Conservation (phyloP, 2,329 filamentous ascomycete genomes). For the Exophiala aquamarina region DNA sequence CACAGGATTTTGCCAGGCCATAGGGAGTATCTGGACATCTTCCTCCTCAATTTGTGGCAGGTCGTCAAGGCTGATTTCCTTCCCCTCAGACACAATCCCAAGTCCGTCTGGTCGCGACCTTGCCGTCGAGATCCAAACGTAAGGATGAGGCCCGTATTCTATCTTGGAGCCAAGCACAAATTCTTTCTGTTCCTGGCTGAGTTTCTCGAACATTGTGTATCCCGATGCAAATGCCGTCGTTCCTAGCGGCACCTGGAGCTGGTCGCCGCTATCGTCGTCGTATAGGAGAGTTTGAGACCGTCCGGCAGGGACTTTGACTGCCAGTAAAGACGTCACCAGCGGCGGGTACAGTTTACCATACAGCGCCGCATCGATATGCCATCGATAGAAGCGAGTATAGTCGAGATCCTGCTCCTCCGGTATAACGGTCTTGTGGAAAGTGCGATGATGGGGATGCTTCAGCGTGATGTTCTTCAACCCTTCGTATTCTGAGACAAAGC, state of each 20-base stretch:
- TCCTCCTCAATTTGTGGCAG: constrained; percentile 63
- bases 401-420: constrained; percentile 60
- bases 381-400: constrained; percentile 49
- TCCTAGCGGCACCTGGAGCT: constrained; percentile 67
- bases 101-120: constrained; percentile 68
- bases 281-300: constrained; percentile 68
- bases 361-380: constrained; percentile 51
- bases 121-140: constrained; percentile 76
- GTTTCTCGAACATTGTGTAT: constrained; percentile 67
- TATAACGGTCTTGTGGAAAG: constrained; percentile 68
- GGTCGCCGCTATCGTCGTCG: constrained; percentile 68
- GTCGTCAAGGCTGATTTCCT: constrained; percentile 59
- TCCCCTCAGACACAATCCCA: constrained; percentile 66
- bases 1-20: constrained; percentile 75
- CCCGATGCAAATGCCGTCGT: constrained; percentile 75
- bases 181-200: constrained; percentile 65
- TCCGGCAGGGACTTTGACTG: constrained; percentile 69
- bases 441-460: constrained; percentile 73
- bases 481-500: constrained; percentile 67
- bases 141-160: constrained; percentile 77
- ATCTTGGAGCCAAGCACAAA: constrained; percentile 67
- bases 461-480: constrained; percentile 68
- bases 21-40: constrained; percentile 71
- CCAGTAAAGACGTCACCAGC: constrained; percentile 69
- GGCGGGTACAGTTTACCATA: constrained; percentile 67